phyloP scores from a whole-genome alignment of 2,329 filamentous ascomycete genomes.

The Fusarium palustre region DNA sequence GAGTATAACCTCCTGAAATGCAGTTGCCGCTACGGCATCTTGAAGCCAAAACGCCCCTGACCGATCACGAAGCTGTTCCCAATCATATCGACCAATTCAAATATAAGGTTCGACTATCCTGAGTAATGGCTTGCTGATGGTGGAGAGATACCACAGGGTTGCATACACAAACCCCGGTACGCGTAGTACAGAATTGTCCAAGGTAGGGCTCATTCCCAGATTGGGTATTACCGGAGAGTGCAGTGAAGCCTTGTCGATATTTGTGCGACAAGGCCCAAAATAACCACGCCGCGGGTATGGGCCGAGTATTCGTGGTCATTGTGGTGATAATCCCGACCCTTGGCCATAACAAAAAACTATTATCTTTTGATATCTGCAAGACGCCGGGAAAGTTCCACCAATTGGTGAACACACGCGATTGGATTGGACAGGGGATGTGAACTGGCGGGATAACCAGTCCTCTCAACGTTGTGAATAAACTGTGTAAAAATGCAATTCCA shows the following conservation, averaged over 20 bases:
- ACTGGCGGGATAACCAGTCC: neutral
- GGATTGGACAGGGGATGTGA: neutral
- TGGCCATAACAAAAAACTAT: conserved; percentile 19
- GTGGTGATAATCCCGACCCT: conserved; percentile 25
- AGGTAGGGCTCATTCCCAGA: conserved; percentile 31
- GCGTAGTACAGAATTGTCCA: conserved; percentile 22
- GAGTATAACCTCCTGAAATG: neutral
- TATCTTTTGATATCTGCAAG: conserved; percentile 5
- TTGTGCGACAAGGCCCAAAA: conserved; percentile 18
- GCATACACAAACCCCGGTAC: conserved; percentile 25
- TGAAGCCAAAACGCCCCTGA: neutral
- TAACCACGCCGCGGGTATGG: conserved; percentile 26
- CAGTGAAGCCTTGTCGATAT: conserved; percentile 5
- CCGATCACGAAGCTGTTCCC: neutral
- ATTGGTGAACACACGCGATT: neutral
- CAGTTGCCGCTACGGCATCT: neutral
- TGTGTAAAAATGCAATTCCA: neutral
- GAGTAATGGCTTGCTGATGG: conserved; percentile 27
- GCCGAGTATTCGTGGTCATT: conserved; percentile 24
- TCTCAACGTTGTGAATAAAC: neutral
- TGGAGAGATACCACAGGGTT: conserved; percentile 28
- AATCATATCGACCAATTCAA: conserved; percentile 22
- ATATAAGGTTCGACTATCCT: conserved; percentile 29
- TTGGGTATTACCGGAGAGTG: conserved; percentile 19
- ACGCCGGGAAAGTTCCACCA: conserved; percentile 33